A percentile compares a stretch with the other conserved stretches of the same genome.
phyloP scores from a whole-genome alignment of 108 stramenopile species.

The Skeletonema marinoi region DNA sequence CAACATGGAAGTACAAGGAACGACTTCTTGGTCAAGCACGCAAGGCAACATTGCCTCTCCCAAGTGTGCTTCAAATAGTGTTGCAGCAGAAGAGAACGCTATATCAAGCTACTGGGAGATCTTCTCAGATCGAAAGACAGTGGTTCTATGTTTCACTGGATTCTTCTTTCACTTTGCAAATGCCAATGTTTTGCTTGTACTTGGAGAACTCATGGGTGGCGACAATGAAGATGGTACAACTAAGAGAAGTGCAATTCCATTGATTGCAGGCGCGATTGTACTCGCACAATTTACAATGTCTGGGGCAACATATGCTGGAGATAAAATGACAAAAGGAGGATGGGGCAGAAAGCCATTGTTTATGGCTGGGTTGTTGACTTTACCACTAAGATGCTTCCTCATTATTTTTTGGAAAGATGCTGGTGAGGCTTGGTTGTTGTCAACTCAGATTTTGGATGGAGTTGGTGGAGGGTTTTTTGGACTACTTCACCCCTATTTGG shows the following conservation, averaged over 20 bases:
- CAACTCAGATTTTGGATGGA: conserved; percentile 88
- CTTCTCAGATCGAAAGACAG: conserved; percentile 67
- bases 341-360: conserved; percentile 82
- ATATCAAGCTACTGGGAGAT: conserved; percentile 73
- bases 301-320: conserved; percentile 67
- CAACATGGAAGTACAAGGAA: conserved; percentile 28
- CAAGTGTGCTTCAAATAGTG: neutral
- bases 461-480: conserved; percentile 85
- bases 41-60: neutral
- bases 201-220: conserved; percentile 89
- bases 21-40: neutral
- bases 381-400: conserved; percentile 83
- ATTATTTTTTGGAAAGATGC: conserved; percentile 86
- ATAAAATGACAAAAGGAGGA: conserved; percentile 62
- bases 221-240: conserved; percentile 73
- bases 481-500: conserved; percentile 81
- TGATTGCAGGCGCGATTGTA: conserved; percentile 88
- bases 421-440: conserved; percentile 69
- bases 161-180: conserved; percentile 93
- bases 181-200: conserved; percentile 85
- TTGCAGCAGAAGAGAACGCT: neutral
- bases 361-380: conserved; percentile 68
- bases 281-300: conserved; percentile 85
- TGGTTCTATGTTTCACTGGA: conserved; percentile 79
- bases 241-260: conserved; percentile 75